Percentiles rank a stretch among this genome's conserved stretches.
phyloP scores from a whole-genome alignment of 164 flowering plant genomes.

The Vitis rotundifolia region DNA sequence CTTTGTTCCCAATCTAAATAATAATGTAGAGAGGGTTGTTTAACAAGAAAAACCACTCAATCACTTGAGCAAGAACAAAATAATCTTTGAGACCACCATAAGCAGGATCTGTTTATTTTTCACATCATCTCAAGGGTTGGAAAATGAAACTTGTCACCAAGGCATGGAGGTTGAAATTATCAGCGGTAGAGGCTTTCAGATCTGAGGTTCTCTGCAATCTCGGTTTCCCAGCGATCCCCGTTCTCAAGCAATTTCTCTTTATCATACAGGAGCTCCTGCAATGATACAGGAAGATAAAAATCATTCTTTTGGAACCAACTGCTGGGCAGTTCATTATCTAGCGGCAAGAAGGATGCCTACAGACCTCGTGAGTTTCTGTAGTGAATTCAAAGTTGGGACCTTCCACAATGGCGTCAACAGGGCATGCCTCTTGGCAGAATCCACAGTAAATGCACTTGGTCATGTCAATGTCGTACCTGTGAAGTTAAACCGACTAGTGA shows the following conservation, averaged over 20 bases:
- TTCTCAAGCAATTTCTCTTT: constrained; percentile 98
- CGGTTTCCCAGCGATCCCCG: constrained; percentile 99
- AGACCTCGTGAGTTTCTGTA: constrained; percentile 98
- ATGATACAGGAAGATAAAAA: neutral
- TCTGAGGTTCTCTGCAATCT: constrained; percentile 96
- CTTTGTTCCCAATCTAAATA: too few relatives aligned
- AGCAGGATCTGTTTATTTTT: constrained; percentile 16
- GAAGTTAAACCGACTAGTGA: constrained; percentile 3
- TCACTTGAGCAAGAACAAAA: neutral
- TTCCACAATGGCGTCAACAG: constrained; percentile 99
- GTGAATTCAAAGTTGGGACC: constrained; percentile 99
- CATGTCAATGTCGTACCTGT: constrained; percentile 98
- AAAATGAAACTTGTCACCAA: neutral
- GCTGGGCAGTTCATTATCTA: too few relatives aligned
- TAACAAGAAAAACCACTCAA: neutral
- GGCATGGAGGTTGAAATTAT: constrained; percentile 1
- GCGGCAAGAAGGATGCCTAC: neutral
- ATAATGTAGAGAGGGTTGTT: neutral
- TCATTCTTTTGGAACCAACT: neutral
- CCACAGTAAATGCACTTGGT: constrained; percentile 99
- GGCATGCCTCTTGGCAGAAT: constrained; percentile 99
- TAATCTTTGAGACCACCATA: constrained; percentile 7
- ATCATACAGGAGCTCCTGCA: constrained; percentile 92
- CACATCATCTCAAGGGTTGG: constrained; percentile 4
- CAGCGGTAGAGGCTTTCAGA: constrained; percentile 94